Evolutionary conservation across 768 basidiomycete species (phyloP).

Genomic region (Lactarius evosmus): DNA sequence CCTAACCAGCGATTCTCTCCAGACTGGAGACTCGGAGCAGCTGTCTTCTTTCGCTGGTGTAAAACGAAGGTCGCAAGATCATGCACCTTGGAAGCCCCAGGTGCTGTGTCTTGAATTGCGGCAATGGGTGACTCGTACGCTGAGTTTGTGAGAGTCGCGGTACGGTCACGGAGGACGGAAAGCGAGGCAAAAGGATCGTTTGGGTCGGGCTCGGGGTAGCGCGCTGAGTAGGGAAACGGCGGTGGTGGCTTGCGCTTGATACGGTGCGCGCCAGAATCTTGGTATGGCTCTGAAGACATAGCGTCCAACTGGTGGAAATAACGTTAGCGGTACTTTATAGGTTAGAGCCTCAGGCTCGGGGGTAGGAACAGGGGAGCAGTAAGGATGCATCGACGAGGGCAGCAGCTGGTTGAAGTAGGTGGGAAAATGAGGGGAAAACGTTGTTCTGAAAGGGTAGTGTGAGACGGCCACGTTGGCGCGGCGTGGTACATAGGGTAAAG

Average conservation of each 20-base stretch:
- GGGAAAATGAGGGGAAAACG: conserved; percentile 20
- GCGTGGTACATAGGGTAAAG: conserved; percentile 19
- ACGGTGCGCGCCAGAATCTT: conserved; percentile 14
- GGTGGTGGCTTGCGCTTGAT: conserved; percentile 61
- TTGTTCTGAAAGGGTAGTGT: conserved; percentile 14
- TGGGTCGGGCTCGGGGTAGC: conserved; percentile 68
- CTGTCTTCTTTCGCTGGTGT: conserved; percentile 12
- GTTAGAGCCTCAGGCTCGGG: conserved; percentile 1
- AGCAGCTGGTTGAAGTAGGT: conserved; percentile 21
- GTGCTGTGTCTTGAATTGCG: neutral
- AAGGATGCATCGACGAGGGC: neutral
- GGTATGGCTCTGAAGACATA: conserved; percentile 14
- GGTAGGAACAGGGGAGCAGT: neutral
- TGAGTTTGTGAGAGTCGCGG: conserved; percentile 18
- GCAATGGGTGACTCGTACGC: conserved; percentile 10
- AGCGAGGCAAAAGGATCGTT: conserved; percentile 68
- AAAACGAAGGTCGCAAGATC: conserved; percentile 22
- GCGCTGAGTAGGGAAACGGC: conserved; percentile 45
- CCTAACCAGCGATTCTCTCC: conserved; percentile 19
- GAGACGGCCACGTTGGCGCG: conserved; percentile 19
- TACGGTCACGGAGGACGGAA: conserved; percentile 56
- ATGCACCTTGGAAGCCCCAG: conserved; percentile 13
- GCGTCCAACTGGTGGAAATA: neutral
- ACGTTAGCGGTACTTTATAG: conserved; percentile 4
- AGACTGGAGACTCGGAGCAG: neutral